Base-by-base conservation (phyloP, 148 eudicot genomes). In the Rhododendron ferrugineum region DNA sequence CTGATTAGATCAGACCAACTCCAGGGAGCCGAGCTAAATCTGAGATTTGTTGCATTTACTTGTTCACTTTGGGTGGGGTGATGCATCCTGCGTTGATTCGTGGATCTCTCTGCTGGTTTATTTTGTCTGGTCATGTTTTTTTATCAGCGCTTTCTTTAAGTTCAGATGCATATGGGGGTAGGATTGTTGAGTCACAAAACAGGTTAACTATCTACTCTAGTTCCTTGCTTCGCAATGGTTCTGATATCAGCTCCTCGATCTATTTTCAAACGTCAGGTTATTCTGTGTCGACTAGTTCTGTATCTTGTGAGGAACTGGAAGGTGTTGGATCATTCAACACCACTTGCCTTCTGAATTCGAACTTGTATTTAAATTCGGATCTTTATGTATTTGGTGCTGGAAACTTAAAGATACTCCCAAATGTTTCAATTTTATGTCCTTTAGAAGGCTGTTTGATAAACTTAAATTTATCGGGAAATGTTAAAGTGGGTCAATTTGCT, bases 251-350 rank as follows among this genome's bases (percentile, higher is more conserved):
- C 36, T 54, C 23, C 2, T 76, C 66, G 47, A 80, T 56, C 62
- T 84, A 46, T 78, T 78, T 81, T 26, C 84, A 70, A 72, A 78
- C 40, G 74, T 87, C 85, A 42, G 79, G 84, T 28, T 64, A 46
- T 68, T 85, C 88, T 68, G 79, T 40, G 44, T 40, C 44, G 1
- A 40, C 44, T 6, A 40, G 44, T 40, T 40, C 44, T 40, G 44
- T 40, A 40, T 40, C 44, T 50, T 95, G 96, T 89, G 91, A 92
- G 89, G 93, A 93, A 81, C 91, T 95, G 89, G 80, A 91, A 56
- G 98, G 98, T 81, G 92, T 93, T 85, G 98, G 98, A 42, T 95
- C 98, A 78, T 95, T 92, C 85, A 88, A 95, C 85, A 93, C 92
- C 15, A 93, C 98, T 54, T 95, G 96, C 89, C 80, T 93, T 85